Conservation (phyloP, 805 yeast genomes). For the Ogataea angusta region DNA sequence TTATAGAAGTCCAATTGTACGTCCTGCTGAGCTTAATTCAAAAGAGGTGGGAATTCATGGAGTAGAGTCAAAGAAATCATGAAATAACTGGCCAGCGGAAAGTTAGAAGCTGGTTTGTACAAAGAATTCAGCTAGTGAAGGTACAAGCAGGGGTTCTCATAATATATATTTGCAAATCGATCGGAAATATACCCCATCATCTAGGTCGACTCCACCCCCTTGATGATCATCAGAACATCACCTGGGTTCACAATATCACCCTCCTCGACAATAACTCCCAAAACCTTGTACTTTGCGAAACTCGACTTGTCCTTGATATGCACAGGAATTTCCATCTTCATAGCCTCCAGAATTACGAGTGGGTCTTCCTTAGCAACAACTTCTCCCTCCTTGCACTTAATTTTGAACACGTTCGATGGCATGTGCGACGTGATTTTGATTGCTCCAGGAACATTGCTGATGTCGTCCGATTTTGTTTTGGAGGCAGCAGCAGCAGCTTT, state of each 20-base stretch:
- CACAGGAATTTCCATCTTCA: slow-evolving; percentile 84
- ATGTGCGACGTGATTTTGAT: slow-evolving; percentile 87
- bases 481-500: slow-evolving; percentile 41
- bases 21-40: too few relatives aligned
- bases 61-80: too few relatives aligned
- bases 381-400: slow-evolving; percentile 76
- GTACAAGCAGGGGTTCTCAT: too few relatives aligned
- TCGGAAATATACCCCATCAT: too few relatives aligned
- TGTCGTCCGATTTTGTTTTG: slow-evolving; percentile 1
- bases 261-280: slow-evolving; percentile 68
- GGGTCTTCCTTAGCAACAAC: slow-evolving; percentile 69
- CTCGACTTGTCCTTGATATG: slow-evolving; percentile 43
- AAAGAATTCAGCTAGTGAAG: too few relatives aligned
- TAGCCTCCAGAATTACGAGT: slow-evolving; percentile 87
- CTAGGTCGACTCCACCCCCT: slow-evolving; percentile 10
- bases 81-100: too few relatives aligned
- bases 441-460: slow-evolving; percentile 53
- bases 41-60: too few relatives aligned
- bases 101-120: too few relatives aligned
- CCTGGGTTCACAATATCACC: slow-evolving; percentile 98
- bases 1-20: too few relatives aligned
- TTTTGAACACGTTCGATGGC: slow-evolving; percentile 95
- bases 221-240: slow-evolving; percentile 75
- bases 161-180: too few relatives aligned
- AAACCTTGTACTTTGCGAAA: slow-evolving; percentile 63